phyloP scores from a whole-genome alignment of 1,284 basidiomycete species.

The Thecaphora thlaspeos region DNA sequence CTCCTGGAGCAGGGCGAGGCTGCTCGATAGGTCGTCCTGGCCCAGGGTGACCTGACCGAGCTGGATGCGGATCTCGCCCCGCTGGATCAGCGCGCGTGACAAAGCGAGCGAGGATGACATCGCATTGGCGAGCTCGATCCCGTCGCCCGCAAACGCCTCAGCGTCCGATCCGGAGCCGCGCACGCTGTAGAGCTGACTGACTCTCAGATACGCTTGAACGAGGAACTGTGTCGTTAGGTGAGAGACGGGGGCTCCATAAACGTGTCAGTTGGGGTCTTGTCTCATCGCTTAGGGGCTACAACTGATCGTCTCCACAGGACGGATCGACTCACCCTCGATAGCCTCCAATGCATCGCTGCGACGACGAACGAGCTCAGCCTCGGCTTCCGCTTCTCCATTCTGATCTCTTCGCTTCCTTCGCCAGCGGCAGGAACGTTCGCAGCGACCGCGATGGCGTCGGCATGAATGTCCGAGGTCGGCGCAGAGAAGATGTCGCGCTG shows the following conservation, averaged over 20 bases:
- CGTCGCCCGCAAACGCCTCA: slow-evolving; percentile 43
- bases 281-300: no score
- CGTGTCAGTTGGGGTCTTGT: no score
- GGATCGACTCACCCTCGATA: no score
- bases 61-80: slow-evolving; percentile 36
- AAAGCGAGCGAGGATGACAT: slow-evolving; percentile 24
- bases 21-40: slow-evolving; percentile 31
- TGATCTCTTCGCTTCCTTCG: no score
- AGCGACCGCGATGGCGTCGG: no score
- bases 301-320: no score
- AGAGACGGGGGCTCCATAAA: no score
- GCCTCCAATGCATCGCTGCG: slow-evolving; percentile 13
- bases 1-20: slow-evolving; percentile 28
- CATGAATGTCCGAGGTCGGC: not conserved
- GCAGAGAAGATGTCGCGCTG: slow-evolving; percentile 4
- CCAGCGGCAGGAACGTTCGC: no score
- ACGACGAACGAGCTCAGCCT: slow-evolving; percentile 1
- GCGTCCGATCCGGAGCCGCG: slow-evolving; percentile 50
- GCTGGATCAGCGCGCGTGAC: slow-evolving; percentile 30
- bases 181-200: slow-evolving; percentile 34
- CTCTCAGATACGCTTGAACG: slow-evolving; percentile 17
- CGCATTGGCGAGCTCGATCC: slow-evolving; percentile 36
- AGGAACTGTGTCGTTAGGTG: no score
- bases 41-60: slow-evolving; percentile 26
- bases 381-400: no score